Evolutionary conservation across 768 basidiomycete species (phyloP).

Genomic region (Kwoniella botswanensis): DNA sequence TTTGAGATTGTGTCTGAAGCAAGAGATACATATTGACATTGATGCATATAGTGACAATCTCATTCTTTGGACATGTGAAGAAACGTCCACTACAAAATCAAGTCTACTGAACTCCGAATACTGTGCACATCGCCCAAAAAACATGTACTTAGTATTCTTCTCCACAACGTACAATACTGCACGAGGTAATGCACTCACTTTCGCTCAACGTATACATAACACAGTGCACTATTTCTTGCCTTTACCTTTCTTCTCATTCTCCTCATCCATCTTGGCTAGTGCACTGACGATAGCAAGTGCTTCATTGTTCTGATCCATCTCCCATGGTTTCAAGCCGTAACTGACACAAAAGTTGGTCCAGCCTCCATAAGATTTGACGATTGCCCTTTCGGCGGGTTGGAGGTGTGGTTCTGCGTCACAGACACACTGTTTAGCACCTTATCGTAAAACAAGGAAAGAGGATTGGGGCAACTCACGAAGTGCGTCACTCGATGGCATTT

Average conservation of each 20-base stretch:
- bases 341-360: neutral
- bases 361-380: neutral
- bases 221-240: neutral
- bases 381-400: neutral
- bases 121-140: too few species aligned
- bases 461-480: neutral
- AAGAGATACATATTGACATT: too few species aligned
- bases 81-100: too few species aligned
- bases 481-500: neutral
- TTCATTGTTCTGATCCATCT: conserved; percentile 1
- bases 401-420: neutral
- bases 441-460: neutral
- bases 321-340: neutral
- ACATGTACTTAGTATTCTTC: too few species aligned
- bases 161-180: neutral
- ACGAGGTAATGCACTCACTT: neutral
- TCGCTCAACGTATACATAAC: neutral
- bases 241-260: neutral
- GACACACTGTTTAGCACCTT: neutral
- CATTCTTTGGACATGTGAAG: too few species aligned
- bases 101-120: too few species aligned
- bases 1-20: too few species aligned
- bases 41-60: too few species aligned
- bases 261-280: neutral
- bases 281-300: neutral